phyloP scores from a whole-genome alignment of 2,329 filamentous ascomycete genomes.

The Alternaria consortialis region DNA sequence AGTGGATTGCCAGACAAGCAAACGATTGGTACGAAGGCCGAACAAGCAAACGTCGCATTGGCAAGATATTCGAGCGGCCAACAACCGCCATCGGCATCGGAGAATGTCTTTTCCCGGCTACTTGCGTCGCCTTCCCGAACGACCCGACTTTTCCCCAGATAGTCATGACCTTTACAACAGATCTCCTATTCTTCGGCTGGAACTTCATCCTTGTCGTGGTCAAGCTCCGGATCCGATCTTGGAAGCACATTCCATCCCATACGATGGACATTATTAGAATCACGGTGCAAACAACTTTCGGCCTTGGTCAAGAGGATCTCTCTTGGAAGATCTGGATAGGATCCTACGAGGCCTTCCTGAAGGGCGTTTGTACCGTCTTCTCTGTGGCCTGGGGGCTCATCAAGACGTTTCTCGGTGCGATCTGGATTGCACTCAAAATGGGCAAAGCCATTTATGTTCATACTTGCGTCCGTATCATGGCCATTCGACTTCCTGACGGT shows the following conservation, averaged over 20 bases:
- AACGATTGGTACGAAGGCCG: constrained; percentile 4
- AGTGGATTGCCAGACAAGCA: not conserved
- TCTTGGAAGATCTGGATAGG: constrained; percentile 1
- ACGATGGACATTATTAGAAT: not conserved
- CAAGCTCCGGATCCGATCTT: not conserved
- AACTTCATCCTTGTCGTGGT: not conserved
- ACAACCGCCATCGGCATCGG: not conserved
- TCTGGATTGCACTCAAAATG: not conserved
- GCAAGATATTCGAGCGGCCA: constrained; percentile 1
- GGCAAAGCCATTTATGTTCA: not conserved
- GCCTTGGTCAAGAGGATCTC: not conserved
- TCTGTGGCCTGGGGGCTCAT: not conserved
- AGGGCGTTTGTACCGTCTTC: not conserved
- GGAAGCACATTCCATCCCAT: not conserved
- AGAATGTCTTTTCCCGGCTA: constrained; percentile 14
- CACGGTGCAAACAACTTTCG: not conserved
- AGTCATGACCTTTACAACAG: not conserved
- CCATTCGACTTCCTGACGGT: not conserved
- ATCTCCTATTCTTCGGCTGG: not conserved
- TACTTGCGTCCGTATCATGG: not conserved
- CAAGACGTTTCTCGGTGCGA: not conserved
- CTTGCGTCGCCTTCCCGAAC: not conserved
- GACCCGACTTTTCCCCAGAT: not conserved
- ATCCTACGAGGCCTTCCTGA: not conserved
- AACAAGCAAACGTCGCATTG: constrained; percentile 4